These are phyloP conservation scores for Aspergillus taichungensis DNA, from an alignment of 495 filamentous ascomycete genomes.

Conservation along the genomic window DNA sequence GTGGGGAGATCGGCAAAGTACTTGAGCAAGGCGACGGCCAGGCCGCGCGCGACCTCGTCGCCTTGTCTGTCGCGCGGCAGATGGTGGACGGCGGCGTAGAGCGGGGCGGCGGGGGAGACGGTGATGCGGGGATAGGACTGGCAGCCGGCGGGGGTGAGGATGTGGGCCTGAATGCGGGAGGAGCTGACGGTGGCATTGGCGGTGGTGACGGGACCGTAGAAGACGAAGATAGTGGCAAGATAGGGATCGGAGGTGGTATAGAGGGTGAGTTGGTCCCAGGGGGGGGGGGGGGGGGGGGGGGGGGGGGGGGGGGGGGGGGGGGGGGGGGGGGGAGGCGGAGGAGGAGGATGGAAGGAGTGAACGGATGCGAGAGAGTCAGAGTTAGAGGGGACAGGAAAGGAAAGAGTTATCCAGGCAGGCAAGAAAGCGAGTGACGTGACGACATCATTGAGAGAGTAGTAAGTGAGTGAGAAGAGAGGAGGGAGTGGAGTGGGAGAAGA, in stretches of 20 bases:
- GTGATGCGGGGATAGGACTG: conserved; percentile 83
- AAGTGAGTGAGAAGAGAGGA: too few relatives aligned
- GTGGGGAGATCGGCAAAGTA: conserved; percentile 86
- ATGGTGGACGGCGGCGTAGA: conserved; percentile 84
- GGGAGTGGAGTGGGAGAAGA: neutral
- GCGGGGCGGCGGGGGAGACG: conserved; percentile 87
- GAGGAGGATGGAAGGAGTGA: conserved; percentile 10
- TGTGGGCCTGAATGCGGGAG: conserved; percentile 85
- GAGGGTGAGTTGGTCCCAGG: conserved; percentile 66
- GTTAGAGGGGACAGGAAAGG: neutral
- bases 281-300: too few relatives aligned
- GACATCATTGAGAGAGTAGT: too few relatives aligned
- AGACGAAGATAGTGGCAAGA: conserved; percentile 68
- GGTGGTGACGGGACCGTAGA: conserved; percentile 77
- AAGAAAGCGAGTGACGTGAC: neutral
- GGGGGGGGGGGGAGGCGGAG: too few relatives aligned
- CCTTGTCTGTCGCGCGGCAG: conserved; percentile 92
- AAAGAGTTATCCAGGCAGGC: neutral
- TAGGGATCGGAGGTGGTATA: conserved; percentile 74
- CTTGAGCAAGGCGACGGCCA: conserved; percentile 85
- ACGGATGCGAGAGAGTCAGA: conserved; percentile 4
- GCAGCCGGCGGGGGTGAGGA: conserved; percentile 81
- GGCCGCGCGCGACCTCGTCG: conserved; percentile 76
- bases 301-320: too few relatives aligned
- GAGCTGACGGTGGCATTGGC: conserved; percentile 77